Evolutionary conservation across 106 monocot species (phyloP), one percentile per base, ranked within the genome.

Genomic region (Amphibolis antarctica): DNA sequence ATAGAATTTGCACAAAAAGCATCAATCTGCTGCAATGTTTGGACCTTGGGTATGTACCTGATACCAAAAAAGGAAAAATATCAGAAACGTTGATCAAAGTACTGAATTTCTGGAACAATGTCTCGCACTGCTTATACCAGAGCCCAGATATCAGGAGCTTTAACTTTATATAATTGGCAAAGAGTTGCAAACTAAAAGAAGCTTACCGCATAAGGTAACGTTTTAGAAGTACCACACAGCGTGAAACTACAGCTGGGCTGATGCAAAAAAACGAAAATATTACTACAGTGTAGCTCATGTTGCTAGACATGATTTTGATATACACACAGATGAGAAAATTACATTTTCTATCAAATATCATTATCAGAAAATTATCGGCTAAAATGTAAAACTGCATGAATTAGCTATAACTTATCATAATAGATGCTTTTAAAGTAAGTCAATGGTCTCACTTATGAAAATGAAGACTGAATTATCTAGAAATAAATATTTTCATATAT

Each of bases 221-320:
- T 64, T 98, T 98, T 74, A 98, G 74, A 28, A 98, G 59, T 29
- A 80, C 76, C 31, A 91, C 79, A 51, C 98, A 98, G 29, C 87
- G 78, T 25, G 91, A 79, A 63, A 98, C 85, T 55, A 98, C 91
- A 44, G 91, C 87, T 42, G 98, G 98, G 73, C 98, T 98, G 87
- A 42, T 61, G 42, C 60, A 61, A 61, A 21, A 42, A 26, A 60
- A 28, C 4, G 15, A 42, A 0, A 61, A 42, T 20, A 19, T 13
- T 61, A 30, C 27, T 28, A 28, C 23, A 57, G 5, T 27, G 57
- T 7, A 28, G 7, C 28, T 57, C 28, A 26, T 27, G 26, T 30
- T 26, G 15, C 27, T 1, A 15, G 13, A 27, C 6, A 28, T 17
- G 23, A 26, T 0, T 5, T 15, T 26, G 26, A n/a, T 30, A 11